A percentile compares a stretch with the other conserved stretches of the same genome.
These are phyloP conservation scores for Amphichorda felina DNA, from an alignment of 2,329 filamentous ascomycete species.

Conservation along the genomic window DNA sequence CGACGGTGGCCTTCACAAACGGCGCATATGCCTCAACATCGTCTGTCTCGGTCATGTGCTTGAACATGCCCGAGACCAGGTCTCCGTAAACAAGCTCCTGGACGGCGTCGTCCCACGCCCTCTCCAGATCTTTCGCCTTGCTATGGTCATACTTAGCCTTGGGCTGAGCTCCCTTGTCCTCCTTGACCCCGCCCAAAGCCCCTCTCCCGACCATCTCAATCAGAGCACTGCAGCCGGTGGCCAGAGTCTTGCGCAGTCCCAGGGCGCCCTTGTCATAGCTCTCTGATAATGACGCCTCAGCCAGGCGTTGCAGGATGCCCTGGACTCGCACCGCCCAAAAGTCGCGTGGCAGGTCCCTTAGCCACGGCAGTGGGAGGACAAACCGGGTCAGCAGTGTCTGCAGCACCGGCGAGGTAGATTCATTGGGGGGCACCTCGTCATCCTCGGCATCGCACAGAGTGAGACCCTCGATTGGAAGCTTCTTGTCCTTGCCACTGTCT, in stretches of 20 bases:
- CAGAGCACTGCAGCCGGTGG: constrained; percentile 58
- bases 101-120: constrained; percentile 56
- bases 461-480: constrained; percentile 5
- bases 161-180: constrained; percentile 1
- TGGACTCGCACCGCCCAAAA: constrained; percentile 56
- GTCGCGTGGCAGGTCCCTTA: constrained; percentile 47
- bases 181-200: constrained; percentile 42
- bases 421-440: constrained; percentile 3
- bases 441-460: constrained; percentile 9
- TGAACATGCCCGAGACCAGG: constrained; percentile 53
- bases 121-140: constrained; percentile 46
- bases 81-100: constrained; percentile 57
- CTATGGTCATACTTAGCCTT: constrained; percentile 39
- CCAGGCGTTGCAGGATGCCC: constrained; percentile 48
- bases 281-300: constrained; percentile 60
- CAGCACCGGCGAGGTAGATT: constrained; percentile 50
- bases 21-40: constrained; percentile 53
- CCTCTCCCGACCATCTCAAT: constrained; percentile 60
- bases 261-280: constrained; percentile 71
- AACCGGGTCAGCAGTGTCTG: constrained; percentile 57
- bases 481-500: constrained; percentile 1
- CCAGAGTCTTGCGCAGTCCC: constrained; percentile 62
- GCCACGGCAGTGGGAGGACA: constrained; percentile 52
- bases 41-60: constrained; percentile 45
- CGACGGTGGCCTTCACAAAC: constrained; percentile 50